A percentile compares a stretch with the other conserved stretches of the same genome.
phyloP scores from a whole-genome alignment of 768 basidiomycete genomes.

The Glaciozyma martinii region DNA sequence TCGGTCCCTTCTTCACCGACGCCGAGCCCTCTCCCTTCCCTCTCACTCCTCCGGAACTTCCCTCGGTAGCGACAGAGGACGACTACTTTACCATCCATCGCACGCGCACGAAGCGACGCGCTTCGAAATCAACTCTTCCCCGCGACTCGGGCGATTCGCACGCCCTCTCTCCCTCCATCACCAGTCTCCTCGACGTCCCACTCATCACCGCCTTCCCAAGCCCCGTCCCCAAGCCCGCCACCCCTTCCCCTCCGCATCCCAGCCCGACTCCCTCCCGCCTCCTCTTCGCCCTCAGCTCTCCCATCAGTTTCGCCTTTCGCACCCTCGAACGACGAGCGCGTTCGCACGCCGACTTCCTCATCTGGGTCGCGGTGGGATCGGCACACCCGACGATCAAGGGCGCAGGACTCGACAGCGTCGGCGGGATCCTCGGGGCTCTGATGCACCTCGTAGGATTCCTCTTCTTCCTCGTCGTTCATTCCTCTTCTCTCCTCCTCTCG shows the following conservation, averaged over 20 bases:
- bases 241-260: not conserved
- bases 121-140: not conserved
- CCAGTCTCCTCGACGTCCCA: not conserved
- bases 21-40: not conserved
- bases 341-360: not conserved
- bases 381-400: not conserved
- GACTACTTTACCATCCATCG: not conserved
- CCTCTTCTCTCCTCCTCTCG: constrained; percentile 1
- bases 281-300: not conserved
- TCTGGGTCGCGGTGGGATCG: constrained; percentile 23
- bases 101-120: not conserved
- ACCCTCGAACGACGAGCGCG: not conserved
- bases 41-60: not conserved
- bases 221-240: not conserved
- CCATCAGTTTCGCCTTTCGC: no score
- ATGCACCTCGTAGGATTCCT: constrained; percentile 19
- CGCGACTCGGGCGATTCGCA: not conserved
- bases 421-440: constrained; percentile 10
- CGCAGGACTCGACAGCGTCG: constrained; percentile 7
- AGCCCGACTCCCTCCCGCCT: not conserved
- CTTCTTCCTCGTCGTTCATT: constrained; percentile 21
- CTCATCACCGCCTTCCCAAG: not conserved
- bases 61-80: not conserved
- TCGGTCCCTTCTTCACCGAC: not conserved
- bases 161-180: not conserved